phyloP scores from a whole-genome alignment of 345 rosid species.

The Mallotus nudiflorus region DNA sequence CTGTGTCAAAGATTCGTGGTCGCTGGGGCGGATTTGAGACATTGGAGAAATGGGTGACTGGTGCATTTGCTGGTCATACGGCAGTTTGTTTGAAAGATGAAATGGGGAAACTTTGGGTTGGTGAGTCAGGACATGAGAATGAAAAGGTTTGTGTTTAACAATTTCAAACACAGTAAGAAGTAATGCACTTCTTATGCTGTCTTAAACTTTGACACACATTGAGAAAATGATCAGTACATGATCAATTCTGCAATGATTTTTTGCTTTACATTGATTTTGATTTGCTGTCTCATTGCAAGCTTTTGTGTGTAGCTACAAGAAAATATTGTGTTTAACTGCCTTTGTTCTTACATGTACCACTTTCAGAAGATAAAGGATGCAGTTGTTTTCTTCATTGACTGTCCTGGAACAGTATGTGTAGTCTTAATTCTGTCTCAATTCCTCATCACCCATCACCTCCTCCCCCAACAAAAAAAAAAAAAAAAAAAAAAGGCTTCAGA shows the following conservation, averaged over 20 bases:
- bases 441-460: background rate
- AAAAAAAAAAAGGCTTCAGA: no score
- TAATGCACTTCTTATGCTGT: background rate
- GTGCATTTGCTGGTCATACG: slow-evolving; percentile 98
- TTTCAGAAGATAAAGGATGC: background rate
- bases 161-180: background rate
- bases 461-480: no score
- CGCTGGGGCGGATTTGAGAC: slow-evolving; percentile 99
- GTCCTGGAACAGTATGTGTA: background rate
- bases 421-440: background rate
- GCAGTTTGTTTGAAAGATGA: slow-evolving; percentile 98
- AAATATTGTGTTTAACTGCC: background rate
- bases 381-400: background rate
- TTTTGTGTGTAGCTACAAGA: slow-evolving; percentile 1
- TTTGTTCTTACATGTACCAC: background rate
- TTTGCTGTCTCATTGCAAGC: background rate
- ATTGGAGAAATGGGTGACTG: slow-evolving; percentile 97
- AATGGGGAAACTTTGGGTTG: slow-evolving; percentile 94
- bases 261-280: background rate
- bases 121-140: slow-evolving; percentile 98
- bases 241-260: background rate
- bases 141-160: slow-evolving; percentile 61
- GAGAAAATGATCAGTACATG: background rate
- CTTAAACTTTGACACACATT: background rate
- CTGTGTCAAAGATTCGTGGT: slow-evolving; percentile 90